These are phyloP conservation scores for Colletotrichum orchidophilum DNA, from an alignment of 2,329 filamentous ascomycete species.

Conservation along the genomic window DNA sequence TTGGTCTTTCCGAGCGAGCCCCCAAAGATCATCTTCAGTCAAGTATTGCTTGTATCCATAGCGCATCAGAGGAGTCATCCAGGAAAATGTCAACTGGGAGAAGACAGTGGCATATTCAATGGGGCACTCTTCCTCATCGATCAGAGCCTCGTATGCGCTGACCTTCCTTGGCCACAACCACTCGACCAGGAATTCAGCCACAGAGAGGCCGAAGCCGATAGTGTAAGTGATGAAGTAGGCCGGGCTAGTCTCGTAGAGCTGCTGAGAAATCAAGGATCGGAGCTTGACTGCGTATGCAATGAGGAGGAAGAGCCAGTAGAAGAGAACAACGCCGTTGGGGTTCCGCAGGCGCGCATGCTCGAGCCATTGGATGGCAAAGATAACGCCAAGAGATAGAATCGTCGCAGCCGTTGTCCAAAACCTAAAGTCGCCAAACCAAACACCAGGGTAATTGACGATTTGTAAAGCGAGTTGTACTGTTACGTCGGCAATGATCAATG, in stretches of 20 bases:
- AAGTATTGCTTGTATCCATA: conserved; percentile 91
- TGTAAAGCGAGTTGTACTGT: conserved; percentile 80
- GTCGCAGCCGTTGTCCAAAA: conserved; percentile 83
- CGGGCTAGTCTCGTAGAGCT: conserved; percentile 71
- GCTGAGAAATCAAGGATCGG: conserved; percentile 83
- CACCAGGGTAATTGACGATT: conserved; percentile 71
- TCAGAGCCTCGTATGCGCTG: conserved; percentile 66
- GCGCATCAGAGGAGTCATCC: conserved; percentile 99
- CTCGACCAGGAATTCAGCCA: conserved; percentile 79
- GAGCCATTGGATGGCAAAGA: conserved; percentile 84
- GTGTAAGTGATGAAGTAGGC: conserved; percentile 83
- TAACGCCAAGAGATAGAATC: conserved; percentile 75
- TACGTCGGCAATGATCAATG: conserved; percentile 73
- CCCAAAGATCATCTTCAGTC: conserved; percentile 96
- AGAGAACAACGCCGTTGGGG: conserved; percentile 86
- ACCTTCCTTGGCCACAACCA: conserved; percentile 86
- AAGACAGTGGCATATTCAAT: conserved; percentile 95
- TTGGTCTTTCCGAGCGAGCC: conserved; percentile 80
- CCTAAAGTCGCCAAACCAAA: conserved; percentile 84
- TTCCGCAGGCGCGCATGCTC: conserved; percentile 86
- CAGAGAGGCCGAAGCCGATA: conserved; percentile 74
- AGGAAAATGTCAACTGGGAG: conserved; percentile 91
- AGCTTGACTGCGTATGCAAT: conserved; percentile 84
- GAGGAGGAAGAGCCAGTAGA: conserved; percentile 91
- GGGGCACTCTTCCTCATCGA: conserved; percentile 72